These are phyloP conservation scores for Rhodamnia argentea DNA, from an alignment of 345 rosid species.

Conservation along the genomic window DNA sequence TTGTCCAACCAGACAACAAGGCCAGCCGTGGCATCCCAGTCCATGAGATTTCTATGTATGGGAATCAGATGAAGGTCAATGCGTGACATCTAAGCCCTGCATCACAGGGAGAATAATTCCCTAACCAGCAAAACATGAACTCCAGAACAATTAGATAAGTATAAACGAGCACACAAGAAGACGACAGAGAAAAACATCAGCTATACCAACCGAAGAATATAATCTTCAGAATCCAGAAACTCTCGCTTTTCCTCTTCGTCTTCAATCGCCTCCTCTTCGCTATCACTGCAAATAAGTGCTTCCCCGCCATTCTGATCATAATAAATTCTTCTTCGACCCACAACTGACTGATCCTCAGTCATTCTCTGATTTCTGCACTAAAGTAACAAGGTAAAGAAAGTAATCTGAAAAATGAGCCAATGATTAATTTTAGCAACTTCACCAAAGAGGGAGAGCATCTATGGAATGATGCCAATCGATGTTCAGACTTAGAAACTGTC, in stretches of 20 bases:
- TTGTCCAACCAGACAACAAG: not conserved
- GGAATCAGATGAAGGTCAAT: not conserved
- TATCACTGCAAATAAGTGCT: conserved; percentile 99
- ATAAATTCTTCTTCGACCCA: conserved; percentile 95
- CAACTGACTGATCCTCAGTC: conserved; percentile 98
- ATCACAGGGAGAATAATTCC: not conserved
- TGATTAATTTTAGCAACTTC: not conserved
- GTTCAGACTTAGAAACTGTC: not conserved
- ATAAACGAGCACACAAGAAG: not conserved
- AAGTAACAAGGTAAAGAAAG: not conserved
- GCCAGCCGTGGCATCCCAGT: not conserved
- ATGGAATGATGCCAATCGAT: not conserved
- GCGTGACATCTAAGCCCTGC: not conserved
- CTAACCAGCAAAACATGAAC: not conserved
- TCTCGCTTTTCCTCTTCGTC: conserved; percentile 81
- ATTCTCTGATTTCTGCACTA: conserved; percentile 89
- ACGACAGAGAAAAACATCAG: conserved; percentile 7
- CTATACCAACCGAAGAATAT: conserved; percentile 74
- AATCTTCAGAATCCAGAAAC: conserved; percentile 74
- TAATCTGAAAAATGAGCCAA: not conserved
- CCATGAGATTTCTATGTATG: not conserved
- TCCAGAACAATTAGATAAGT: not conserved
- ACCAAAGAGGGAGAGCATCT: not conserved
- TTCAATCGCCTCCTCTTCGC: conserved; percentile 83
- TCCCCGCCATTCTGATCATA: conserved; percentile 97